A percentile compares a stretch with the other conserved stretches of the same genome.
These are phyloP conservation scores for Diaporthe sp. DNA, from an alignment of 2,329 filamentous ascomycete species.

Conservation along the genomic window DNA sequence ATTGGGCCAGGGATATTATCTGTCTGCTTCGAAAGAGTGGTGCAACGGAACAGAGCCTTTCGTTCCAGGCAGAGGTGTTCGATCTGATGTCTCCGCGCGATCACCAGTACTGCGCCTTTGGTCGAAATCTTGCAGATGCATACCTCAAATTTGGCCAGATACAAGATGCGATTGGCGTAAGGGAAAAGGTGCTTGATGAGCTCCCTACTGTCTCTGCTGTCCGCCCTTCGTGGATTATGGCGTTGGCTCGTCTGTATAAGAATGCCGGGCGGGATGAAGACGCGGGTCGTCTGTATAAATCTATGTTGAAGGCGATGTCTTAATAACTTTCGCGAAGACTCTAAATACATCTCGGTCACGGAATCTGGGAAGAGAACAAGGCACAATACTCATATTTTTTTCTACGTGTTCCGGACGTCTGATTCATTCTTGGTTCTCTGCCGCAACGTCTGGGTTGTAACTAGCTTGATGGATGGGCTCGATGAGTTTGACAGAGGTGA, in stretches of 20 bases:
- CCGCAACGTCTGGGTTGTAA: too few species aligned
- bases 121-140: conserved; percentile 6
- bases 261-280: not conserved
- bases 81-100: conserved; percentile 9
- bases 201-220: not conserved
- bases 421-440: too few species aligned
- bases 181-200: conserved; percentile 7
- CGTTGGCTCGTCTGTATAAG: not conserved
- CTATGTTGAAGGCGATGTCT: not conserved
- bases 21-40: not conserved
- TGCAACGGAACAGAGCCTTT: not conserved
- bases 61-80: not conserved
- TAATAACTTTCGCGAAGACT: too few species aligned
- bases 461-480: not conserved
- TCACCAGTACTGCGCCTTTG: conserved; percentile 4
- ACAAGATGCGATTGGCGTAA: not conserved
- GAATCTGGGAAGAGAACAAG: not conserved
- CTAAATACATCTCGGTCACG: not conserved
- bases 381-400: not conserved
- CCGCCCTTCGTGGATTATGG: not conserved
- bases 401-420: not conserved
- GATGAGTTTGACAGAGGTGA: not conserved
- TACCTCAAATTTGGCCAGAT: not conserved
- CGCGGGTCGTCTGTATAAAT: not conserved
- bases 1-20: conserved; percentile 15